A percentile compares a stretch with the other conserved stretches of the same genome.
phyloP scores from a whole-genome alignment of 2,329 filamentous ascomycete genomes.

The Aureobasidium sp. region DNA sequence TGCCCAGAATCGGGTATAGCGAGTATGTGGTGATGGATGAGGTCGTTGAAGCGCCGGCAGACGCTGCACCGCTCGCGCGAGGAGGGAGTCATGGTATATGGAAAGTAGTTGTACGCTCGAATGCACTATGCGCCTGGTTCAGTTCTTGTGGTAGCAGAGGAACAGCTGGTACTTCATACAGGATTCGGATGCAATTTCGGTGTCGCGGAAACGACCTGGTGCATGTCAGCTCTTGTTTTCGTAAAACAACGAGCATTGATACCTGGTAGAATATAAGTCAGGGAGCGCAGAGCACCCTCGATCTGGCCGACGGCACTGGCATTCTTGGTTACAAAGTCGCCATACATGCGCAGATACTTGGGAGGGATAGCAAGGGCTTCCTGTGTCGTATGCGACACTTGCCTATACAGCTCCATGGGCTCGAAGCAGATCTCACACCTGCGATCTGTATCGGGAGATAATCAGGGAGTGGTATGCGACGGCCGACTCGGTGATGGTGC shows the following conservation, averaged over 20 bases:
- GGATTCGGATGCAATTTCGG: slow-evolving; percentile 90
- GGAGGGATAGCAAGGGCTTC: slow-evolving; percentile 23
- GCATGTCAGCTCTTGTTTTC: slow-evolving; percentile 20
- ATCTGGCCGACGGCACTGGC: slow-evolving; percentile 90
- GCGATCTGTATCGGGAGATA: background rate
- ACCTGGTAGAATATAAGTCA: slow-evolving; percentile 95
- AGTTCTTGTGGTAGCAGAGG: slow-evolving; percentile 17
- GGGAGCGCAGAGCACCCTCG: slow-evolving; percentile 81
- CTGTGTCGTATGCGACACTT: slow-evolving; percentile 17
- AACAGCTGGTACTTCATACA: slow-evolving; percentile 35
- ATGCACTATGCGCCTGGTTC: slow-evolving; percentile 50
- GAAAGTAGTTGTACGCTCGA: slow-evolving; percentile 84
- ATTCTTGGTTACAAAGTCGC: slow-evolving; percentile 91
- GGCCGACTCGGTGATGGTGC: background rate
- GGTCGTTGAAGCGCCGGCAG: slow-evolving; percentile 44
- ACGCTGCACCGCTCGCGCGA: slow-evolving; percentile 57
- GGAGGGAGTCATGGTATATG: slow-evolving; percentile 84
- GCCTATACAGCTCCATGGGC: slow-evolving; percentile 17
- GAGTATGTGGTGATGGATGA: slow-evolving; percentile 50
- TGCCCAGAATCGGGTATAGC: slow-evolving; percentile 60
- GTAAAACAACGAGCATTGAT: slow-evolving; percentile 20
- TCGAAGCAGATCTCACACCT: background rate
- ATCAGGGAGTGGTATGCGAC: background rate
- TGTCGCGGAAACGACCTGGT: slow-evolving; percentile 74
- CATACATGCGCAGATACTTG: slow-evolving; percentile 53